Evolutionary conservation across 108 stramenopile species (phyloP).

Genomic region (Cyclostephanos tholiformis): DNA sequence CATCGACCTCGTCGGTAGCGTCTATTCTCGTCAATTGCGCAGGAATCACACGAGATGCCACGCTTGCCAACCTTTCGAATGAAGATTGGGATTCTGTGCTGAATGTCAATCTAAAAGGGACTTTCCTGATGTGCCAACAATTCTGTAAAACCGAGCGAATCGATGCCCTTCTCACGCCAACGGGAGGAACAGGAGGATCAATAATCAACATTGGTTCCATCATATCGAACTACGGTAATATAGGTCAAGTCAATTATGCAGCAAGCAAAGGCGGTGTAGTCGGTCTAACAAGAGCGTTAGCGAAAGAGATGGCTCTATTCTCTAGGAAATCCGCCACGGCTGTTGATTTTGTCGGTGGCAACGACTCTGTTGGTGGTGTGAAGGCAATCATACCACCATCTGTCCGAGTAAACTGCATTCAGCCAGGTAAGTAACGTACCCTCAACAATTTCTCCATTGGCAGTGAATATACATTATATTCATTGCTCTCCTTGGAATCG

Average conservation of each 20-base stretch:
- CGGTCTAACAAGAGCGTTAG: slow-evolving; percentile 67
- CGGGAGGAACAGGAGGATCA: slow-evolving; percentile 33
- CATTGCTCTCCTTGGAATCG: neutral
- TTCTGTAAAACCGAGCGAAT: slow-evolving; percentile 53
- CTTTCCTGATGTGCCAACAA: slow-evolving; percentile 55
- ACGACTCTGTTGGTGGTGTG: neutral
- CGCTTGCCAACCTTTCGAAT: slow-evolving; percentile 48
- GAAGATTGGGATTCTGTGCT: slow-evolving; percentile 57
- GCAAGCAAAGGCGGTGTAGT: slow-evolving; percentile 84
- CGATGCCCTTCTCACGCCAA: slow-evolving; percentile 15
- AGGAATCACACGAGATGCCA: slow-evolving; percentile 76
- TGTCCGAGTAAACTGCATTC: slow-evolving; percentile 71
- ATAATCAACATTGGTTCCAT: slow-evolving; percentile 83
- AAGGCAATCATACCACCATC: slow-evolving; percentile 20
- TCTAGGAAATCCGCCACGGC: slow-evolving; percentile 27
- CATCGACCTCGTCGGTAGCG: slow-evolving; percentile 29
- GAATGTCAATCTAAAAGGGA: slow-evolving; percentile 57
- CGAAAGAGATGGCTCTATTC: slow-evolving; percentile 72
- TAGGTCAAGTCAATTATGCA: slow-evolving; percentile 84
- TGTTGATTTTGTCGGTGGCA: neutral
- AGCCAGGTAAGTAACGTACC: slow-evolving; percentile 48
- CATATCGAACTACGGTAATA: slow-evolving; percentile 69
- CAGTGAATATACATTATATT: neutral
- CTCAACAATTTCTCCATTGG: neutral
- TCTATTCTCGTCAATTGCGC: slow-evolving; percentile 79